These are phyloP conservation scores for Leucosporidium yakuticum DNA, from an alignment of 768 basidiomycete genomes.

Conservation along the genomic window DNA sequence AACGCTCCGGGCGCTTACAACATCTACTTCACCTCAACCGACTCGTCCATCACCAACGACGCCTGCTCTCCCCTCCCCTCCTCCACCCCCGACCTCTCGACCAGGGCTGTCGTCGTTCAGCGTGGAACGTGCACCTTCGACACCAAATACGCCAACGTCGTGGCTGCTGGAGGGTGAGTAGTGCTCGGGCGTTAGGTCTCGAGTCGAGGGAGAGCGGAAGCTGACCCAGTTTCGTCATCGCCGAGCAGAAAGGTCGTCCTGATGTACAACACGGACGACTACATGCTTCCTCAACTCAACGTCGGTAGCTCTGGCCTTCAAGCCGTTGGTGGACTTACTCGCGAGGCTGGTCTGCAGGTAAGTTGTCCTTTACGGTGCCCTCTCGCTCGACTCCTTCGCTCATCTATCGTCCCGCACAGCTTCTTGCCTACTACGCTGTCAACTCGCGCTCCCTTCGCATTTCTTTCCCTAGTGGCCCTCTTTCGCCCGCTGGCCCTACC, in stretches of 20 bases:
- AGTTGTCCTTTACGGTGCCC: neutral
- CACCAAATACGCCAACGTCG: conserved; percentile 48
- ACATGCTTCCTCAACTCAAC: conserved; percentile 6
- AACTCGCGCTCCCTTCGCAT: neutral
- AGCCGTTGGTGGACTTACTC: neutral
- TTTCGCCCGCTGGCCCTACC: conserved; percentile 11
- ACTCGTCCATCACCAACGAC: conserved; percentile 43
- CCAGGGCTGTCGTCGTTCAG: conserved; percentile 52
- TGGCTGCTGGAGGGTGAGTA: neutral
- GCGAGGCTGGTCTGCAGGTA: neutral
- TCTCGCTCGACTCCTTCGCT: no score
- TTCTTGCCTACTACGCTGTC: neutral
- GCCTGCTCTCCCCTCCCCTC: conserved; percentile 14
- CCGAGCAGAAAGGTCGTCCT: conserved; percentile 43
- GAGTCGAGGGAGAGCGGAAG: no score
- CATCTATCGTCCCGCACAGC: neutral
- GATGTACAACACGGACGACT: conserved; percentile 21
- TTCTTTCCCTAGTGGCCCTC: conserved; percentile 14
- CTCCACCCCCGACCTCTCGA: conserved; percentile 13
- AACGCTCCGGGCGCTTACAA: conserved; percentile 2
- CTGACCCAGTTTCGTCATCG: no score
- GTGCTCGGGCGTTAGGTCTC: no score
- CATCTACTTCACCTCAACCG: conserved; percentile 56
- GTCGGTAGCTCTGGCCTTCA: neutral
- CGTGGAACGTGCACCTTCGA: conserved; percentile 58